phyloP scores from a whole-genome alignment of 805 yeast species.

The Teunomyces kruisii region DNA sequence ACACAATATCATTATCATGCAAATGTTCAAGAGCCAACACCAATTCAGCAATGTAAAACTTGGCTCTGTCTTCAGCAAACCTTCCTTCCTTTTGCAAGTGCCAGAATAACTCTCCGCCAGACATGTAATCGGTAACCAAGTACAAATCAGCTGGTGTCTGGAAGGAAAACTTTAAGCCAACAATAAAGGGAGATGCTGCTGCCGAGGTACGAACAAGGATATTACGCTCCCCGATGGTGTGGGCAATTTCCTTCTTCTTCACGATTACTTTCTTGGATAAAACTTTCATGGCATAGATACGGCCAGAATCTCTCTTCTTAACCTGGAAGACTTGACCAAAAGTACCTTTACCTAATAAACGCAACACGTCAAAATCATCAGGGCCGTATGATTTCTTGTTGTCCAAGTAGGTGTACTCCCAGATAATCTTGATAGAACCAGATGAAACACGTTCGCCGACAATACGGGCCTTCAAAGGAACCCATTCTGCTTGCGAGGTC shows the following conservation, averaged over 20 bases:
- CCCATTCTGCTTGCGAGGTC: constrained; percentile 64
- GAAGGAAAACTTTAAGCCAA: constrained; percentile 92
- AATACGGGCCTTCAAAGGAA: constrained; percentile 67
- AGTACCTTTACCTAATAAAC: constrained; percentile 93
- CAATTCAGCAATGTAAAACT: constrained; percentile 94
- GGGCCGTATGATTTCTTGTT: constrained; percentile 85
- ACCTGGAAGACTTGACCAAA: constrained; percentile 98
- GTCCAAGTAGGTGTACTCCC: constrained; percentile 65
- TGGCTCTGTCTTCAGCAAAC: constrained; percentile 89
- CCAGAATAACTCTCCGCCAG: constrained; percentile 97
- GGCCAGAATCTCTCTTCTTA: constrained; percentile 79
- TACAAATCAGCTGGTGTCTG: constrained; percentile 93
- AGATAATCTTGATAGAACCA: constrained; percentile 75
- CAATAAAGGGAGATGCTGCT: constrained; percentile 88
- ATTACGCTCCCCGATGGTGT: constrained; percentile 95
- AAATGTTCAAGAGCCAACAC: constrained; percentile 90
- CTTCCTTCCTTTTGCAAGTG: constrained; percentile 96
- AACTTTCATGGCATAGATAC: constrained; percentile 97
- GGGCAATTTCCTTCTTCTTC: constrained; percentile 95
- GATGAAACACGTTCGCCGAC: constrained; percentile 69
- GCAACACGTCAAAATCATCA: constrained; percentile 86
- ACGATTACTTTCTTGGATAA: constrained; percentile 92
- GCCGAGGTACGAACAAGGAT: constrained; percentile 90
- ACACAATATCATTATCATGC: constrained; percentile 93
- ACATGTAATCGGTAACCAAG: constrained; percentile 95